Conservation (phyloP, 164 flowering plant species). For the Amborella trichopoda region DNA sequence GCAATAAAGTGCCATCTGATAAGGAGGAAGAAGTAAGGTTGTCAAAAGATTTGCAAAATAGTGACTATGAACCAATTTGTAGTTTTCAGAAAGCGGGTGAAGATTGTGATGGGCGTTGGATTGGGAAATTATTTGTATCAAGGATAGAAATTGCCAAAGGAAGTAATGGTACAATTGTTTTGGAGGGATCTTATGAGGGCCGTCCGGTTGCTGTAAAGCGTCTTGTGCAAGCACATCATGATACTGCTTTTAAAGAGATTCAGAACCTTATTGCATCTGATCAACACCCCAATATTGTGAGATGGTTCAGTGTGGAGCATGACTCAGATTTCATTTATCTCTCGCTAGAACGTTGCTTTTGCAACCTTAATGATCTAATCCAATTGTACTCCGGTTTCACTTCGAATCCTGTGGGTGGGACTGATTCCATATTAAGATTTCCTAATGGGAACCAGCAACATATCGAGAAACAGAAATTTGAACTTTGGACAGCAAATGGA, state of each 20-base stretch:
- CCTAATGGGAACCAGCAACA: conserved; percentile 12
- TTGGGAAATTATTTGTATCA: conserved; percentile 59
- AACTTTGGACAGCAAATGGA: conserved; percentile 54
- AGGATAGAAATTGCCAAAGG: conserved; percentile 79
- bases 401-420: conserved; percentile 9
- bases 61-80: conserved; percentile 9
- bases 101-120: conserved; percentile 31
- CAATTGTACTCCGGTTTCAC: conserved; percentile 17
- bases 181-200: conserved; percentile 73
- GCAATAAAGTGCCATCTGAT: conserved; percentile 10
- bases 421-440: conserved; percentile 13
- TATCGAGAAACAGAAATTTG: conserved; percentile 18
- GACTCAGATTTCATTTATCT: conserved; percentile 87
- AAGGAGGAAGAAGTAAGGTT: conserved; percentile 6
- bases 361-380: conserved; percentile 60
- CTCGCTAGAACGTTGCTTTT: conserved; percentile 75
- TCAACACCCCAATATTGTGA: conserved; percentile 79
- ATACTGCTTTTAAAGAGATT: conserved; percentile 79
- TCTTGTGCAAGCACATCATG: conserved; percentile 68
- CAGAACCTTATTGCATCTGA: conserved; percentile 86
- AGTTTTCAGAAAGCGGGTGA: conserved; percentile 12
- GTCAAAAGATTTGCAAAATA: conserved; percentile 6
- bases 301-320: conserved; percentile 80
- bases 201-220: conserved; percentile 92
- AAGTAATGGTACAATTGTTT: conserved; percentile 85